Base-by-base conservation (phyloP, 2,329 filamentous ascomycete species). In the Ceratocystis alfenasii region DNA sequence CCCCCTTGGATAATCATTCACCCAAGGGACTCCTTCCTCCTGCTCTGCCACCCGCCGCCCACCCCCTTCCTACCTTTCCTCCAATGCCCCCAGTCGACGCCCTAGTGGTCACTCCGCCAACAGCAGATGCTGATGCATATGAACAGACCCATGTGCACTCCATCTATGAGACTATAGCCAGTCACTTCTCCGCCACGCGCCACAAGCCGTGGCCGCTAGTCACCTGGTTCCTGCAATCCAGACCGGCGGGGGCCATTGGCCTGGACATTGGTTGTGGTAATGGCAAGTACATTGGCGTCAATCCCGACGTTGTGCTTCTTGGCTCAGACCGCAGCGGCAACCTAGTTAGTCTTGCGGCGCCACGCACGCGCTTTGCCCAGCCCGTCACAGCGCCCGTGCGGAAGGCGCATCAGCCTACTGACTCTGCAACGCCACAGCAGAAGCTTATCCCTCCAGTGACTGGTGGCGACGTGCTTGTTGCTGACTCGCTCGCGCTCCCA, bases 211-310 rank as follows among this genome's bases (percentile, higher is more conserved):
- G 94, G 94, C 94, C 94, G 25, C 87, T 95, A 70, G 89, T 97
- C 66, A 84, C 91, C 69, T 79, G 79, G 45, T 97, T 96, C 74
- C 82, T 97, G 45, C 77, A 79, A 62, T 77, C 78, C 41, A 82
- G 88, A 61, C 73, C 80, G 0, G 77, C 85, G 12, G 93, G 92
- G 30, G 83, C 89, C 62, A 77, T 97, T 66, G 94, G 94, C 8
- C 80, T 96, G 41, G 94, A 99, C 75, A 81, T 97, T 66, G 94
- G 94, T 68, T 97, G 94, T 76, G 94, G 94, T 68, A 99, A 99
- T 77, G 94, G 94, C 70, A 97, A 97, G 79, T 96, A 97, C 74
- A 79, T 97, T 68, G 79, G 82, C 68, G 88, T 95, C 66, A 95
- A 95, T 76, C 81, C 80, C 25, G 76, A 83, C 71, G 77, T 96